phyloP scores from a whole-genome alignment of 1,284 basidiomycete genomes.

The Cutaneotrichosporon sp. region DNA sequence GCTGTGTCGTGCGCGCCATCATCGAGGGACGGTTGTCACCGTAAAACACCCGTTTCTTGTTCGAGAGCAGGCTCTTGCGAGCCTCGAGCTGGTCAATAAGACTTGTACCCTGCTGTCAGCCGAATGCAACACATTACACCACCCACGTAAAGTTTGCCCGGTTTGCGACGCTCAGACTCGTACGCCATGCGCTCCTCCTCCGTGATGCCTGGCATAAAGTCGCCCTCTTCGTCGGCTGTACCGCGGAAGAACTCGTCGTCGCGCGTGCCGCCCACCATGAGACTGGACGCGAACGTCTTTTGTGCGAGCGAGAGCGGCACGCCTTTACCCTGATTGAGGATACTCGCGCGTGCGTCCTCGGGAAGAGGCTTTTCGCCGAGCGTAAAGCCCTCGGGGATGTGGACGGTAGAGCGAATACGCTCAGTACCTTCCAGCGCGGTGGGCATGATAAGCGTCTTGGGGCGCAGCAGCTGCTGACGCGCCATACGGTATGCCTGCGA shows the following conservation, averaged over 20 bases:
- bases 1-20: slow-evolving; percentile 34
- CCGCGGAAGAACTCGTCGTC: slow-evolving; percentile 22
- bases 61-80: slow-evolving; percentile 36
- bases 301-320: slow-evolving; percentile 34
- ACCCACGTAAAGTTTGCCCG: slow-evolving; percentile 41
- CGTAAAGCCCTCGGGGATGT: slow-evolving; percentile 36
- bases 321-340: slow-evolving; percentile 27
- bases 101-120: slow-evolving; percentile 33
- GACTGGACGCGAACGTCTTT: slow-evolving; percentile 36
- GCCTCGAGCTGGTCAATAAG: slow-evolving; percentile 47
- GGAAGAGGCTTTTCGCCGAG: slow-evolving; percentile 45
- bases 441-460: slow-evolving; percentile 46
- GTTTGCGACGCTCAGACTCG: slow-evolving; percentile 21
- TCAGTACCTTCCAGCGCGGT: slow-evolving; percentile 23
- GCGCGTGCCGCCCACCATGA: slow-evolving; percentile 33
- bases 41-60: slow-evolving; percentile 40
- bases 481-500: slow-evolving; percentile 13
- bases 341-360: slow-evolving; percentile 31
- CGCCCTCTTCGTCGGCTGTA: slow-evolving; percentile 16
- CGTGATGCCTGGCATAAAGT: background rate
- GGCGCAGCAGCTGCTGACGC: slow-evolving; percentile 33
- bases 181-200: slow-evolving; percentile 23
- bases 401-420: slow-evolving; percentile 8
- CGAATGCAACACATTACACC: background rate
- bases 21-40: slow-evolving; percentile 47